Percentiles rank a stretch among this genome's conserved stretches.
Conservation (phyloP, 108 stramenopile species). For the Bacterosira constricta region DNA sequence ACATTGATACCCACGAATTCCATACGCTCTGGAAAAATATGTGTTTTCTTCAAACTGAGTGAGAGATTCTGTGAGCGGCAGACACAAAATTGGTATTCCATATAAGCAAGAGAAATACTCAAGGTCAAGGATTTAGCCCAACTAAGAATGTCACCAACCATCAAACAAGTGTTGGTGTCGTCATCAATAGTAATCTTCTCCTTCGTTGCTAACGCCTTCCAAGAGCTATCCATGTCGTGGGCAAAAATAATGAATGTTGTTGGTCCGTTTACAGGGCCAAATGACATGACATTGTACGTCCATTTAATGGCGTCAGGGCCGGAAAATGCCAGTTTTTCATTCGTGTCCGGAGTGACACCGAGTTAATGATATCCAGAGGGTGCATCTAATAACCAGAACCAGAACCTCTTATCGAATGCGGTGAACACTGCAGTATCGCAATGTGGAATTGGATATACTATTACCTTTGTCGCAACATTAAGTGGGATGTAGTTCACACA, state of each 20-base stretch:
- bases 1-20: conserved; percentile 1
- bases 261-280: background rate
- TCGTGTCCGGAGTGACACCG: background rate
- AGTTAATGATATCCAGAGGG: no score
- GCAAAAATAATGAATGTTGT: background rate
- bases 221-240: background rate
- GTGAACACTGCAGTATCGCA: background rate
- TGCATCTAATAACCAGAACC: no score
- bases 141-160: background rate
- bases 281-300: background rate
- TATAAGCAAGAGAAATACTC: background rate
- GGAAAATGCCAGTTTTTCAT: background rate
- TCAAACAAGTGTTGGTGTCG: background rate
- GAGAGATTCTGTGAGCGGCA: background rate
- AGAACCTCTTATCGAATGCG: background rate
- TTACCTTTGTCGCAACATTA: background rate
- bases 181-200: background rate
- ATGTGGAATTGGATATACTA: background rate
- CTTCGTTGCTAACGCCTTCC: background rate
- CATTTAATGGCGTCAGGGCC: background rate
- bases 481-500: no score
- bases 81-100: background rate
- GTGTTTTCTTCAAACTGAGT: background rate
- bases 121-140: background rate
- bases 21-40: background rate